Evolutionary conservation across 257 asterid species (phyloP).

Genomic region (Nicotiana sylvestris): DNA sequence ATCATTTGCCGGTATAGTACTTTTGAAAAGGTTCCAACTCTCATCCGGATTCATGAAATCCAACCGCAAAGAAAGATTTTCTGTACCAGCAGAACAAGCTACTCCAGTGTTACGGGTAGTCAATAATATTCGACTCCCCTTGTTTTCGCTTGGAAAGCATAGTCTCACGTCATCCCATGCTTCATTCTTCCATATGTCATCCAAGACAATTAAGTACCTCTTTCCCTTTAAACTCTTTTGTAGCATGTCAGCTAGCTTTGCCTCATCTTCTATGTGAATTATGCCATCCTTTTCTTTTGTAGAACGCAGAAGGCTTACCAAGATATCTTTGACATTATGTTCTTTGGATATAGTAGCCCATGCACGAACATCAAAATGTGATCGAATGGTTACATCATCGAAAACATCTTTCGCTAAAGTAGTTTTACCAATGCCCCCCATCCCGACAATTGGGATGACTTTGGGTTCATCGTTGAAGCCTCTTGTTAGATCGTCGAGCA

Average conservation of each 20-base stretch:
- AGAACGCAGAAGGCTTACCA: neutral
- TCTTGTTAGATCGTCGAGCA: no score
- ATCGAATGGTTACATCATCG: neutral
- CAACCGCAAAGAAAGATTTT: neutral
- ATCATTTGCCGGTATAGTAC: neutral
- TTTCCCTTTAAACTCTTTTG: neutral
- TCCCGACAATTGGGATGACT: constrained; percentile 7
- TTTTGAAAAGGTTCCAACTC: constrained; percentile 10
- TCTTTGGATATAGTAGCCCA: neutral
- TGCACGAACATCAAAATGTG: neutral
- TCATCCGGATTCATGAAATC: neutral
- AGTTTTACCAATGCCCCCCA: constrained; percentile 18
- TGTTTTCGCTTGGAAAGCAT: constrained; percentile 13
- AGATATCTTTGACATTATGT: neutral
- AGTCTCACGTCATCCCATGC: neutral
- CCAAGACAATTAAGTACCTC: constrained; percentile 16
- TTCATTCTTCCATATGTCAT: constrained; percentile 5
- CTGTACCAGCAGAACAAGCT: neutral
- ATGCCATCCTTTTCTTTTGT: neutral
- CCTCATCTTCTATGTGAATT: neutral
- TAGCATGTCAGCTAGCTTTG: neutral
- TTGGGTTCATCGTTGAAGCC: neutral
- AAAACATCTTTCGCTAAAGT: constrained; percentile 10
- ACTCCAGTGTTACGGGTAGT: constrained; percentile 8
- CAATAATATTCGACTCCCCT: constrained; percentile 17